A percentile compares a stretch with the other conserved stretches of the same genome.
These are phyloP conservation scores for Cyclospora cayetanensis DNA, from an alignment of 169 alveolate species.

Conservation along the genomic window DNA sequence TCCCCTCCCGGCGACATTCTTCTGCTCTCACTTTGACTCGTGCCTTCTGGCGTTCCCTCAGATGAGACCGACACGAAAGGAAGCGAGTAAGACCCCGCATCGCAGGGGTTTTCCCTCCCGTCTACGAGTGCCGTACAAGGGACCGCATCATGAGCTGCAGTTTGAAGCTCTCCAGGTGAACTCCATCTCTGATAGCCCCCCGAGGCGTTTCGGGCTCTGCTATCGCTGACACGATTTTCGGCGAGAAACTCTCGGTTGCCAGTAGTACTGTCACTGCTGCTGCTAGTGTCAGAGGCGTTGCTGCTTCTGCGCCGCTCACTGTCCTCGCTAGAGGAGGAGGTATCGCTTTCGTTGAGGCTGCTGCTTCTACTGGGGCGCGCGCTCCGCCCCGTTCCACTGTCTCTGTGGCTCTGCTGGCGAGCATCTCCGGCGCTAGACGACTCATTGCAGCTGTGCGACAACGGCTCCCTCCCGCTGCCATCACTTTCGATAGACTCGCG, in stretches of 20 bases:
- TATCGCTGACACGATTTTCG: too few species aligned
- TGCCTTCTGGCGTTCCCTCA: background rate
- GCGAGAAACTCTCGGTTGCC: too few species aligned
- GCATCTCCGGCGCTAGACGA: too few species aligned
- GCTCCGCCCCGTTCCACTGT: background rate
- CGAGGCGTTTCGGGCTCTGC: background rate
- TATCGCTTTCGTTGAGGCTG: too few species aligned
- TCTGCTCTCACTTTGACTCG: background rate
- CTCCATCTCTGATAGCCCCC: background rate
- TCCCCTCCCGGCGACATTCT: background rate
- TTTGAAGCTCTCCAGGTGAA: constrained; percentile 27
- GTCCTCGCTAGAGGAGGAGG: constrained; percentile 9
- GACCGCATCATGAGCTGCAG: too few species aligned
- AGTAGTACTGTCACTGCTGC: background rate
- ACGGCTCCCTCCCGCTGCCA: background rate
- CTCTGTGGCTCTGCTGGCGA: background rate
- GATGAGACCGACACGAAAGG: background rate
- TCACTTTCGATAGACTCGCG: background rate
- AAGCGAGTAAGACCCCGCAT: background rate
- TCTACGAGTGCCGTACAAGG: background rate
- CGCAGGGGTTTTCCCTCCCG: background rate
- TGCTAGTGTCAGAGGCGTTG: background rate
- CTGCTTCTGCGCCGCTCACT: background rate
- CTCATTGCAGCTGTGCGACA: too few species aligned
- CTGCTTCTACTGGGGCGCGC: background rate